Evolutionary conservation across 23 red algal species (phyloP), one percentile per base, ranked within the genome.

Genomic region (Gracilariopsis chorda): DNA sequence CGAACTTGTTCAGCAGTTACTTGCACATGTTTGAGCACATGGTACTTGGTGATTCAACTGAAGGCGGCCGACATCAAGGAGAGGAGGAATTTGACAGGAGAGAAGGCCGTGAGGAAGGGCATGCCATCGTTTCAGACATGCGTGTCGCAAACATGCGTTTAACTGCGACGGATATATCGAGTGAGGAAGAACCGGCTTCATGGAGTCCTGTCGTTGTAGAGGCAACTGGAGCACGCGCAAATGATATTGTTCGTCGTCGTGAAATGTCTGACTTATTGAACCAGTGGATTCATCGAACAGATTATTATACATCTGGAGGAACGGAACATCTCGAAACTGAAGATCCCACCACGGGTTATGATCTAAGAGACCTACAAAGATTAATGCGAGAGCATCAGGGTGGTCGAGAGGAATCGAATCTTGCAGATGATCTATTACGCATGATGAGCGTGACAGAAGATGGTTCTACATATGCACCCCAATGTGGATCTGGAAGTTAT

Each of bases 261-360:
- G 59, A 90, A 23, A 65, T 78, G 51, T 90, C 86, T 9, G 86
- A 90, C 40, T 77, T 90, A 51, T 49, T 90, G 39, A 78, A 77
- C 56, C 67, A 77, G 43, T 77, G 67, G 67, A 90, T 90, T 32
- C 68, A 52, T 23, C 36, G 56, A 40, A 90, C 46, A 28, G 53
- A 77, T n/a, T 39, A 37, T 34, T 53, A 77, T 25, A 64, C 52
- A 16, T 41, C 47, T 67, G 70, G 70, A 0, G 70, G 69, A 42
- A 8, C 48, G 12, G 53, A 63, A 8, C 21, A 69, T 51, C 6
- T 63, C 17, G 82, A 71, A 87, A 28, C 42, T 17, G 82, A 74
- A 36, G 82, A 87, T 16, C 32, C 41, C 37, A 74, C 14, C 32
- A 7, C 32, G 0, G 60, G 37, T 13, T 67, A 52, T 53, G 82